Percentiles rank a stretch among this genome's conserved stretches.
phyloP scores from a whole-genome alignment of 139 green algal species.

The Tetradesmus lagerheimii region DNA sequence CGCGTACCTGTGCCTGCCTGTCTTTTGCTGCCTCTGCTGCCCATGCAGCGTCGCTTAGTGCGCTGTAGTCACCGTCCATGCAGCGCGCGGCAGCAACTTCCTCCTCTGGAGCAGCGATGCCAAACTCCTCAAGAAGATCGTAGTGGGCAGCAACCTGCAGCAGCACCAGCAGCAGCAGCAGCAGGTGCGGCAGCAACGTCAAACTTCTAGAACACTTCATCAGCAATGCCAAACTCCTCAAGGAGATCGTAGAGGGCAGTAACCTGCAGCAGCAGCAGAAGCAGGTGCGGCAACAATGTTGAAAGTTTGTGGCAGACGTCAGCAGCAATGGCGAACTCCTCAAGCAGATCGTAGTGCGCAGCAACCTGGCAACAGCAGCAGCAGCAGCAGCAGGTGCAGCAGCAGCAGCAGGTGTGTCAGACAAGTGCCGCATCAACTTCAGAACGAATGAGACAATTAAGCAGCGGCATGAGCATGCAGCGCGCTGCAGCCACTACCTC shows the following conservation, averaged over 20 bases:
- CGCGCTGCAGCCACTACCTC: too few relatives aligned
- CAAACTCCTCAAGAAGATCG: conserved; percentile 76
- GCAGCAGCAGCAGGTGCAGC: neutral
- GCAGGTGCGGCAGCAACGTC: neutral
- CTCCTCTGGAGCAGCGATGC: conserved; percentile 70
- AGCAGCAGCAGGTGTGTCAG: too few relatives aligned
- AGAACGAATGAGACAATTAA: too few relatives aligned
- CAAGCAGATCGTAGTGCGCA: too few relatives aligned
- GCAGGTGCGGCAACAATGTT: too few relatives aligned
- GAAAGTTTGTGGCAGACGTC: too few relatives aligned
- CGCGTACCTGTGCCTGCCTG: conserved; percentile 40
- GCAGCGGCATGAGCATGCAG: too few relatives aligned
- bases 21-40: conserved; percentile 53
- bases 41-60: conserved; percentile 72
- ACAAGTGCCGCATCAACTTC: too few relatives aligned
- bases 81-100: conserved; percentile 72
- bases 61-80: conserved; percentile 68
- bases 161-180: neutral
- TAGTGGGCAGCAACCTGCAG: conserved; percentile 66
- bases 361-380: too few relatives aligned
- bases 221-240: conserved; percentile 68
- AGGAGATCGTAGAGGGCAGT: conserved; percentile 72
- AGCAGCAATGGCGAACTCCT: too few relatives aligned
- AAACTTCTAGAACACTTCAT: too few relatives aligned
- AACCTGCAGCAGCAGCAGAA: conserved; percentile 50